Evolutionary conservation across 2,329 filamentous ascomycete genomes (phyloP), one percentile per base, ranked within the genome.

Genomic region (Fusarium sp.): DNA sequence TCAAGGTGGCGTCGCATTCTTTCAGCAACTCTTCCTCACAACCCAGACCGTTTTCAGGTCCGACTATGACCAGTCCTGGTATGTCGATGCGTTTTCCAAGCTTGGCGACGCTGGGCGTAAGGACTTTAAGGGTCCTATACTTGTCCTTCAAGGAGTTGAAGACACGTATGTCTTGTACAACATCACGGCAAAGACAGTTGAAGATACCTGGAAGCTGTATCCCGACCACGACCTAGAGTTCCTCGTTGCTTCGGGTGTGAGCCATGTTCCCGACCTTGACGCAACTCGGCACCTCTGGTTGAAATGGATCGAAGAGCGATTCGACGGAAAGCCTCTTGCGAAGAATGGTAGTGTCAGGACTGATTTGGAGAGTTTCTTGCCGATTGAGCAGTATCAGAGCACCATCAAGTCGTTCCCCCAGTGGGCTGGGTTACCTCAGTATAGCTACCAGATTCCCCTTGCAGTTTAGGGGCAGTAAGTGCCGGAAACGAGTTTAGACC

Each of bases 71-170:
- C 30, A 67, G 20, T 37, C 64, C 1, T 67, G 54, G 60, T 70
- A 67, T 34, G 60, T 50, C 1, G 34, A 50, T 3, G 67, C 67
- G 1, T 70, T 72, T 52, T 50, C 50, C 6, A 48, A 59, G 16
- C 35, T 70, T 6, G 64, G 50, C n/a, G 48, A 70, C 5, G 79
- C 76, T 10, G 82, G 83, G 2, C 70, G 78, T 1, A 78, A 74
- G 32, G 68, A 75, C 3, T 80, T 84, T 48, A 72, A 73, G 16
- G 83, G 82, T 0, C 83, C 82, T 1, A 56, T 85, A 59, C 73
- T 85, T 1, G 81, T 85, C 2, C 16, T 84, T 0, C 82, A 83
- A 63, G 83, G 82, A 10, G 76, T 76, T 1, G 65, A 62, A 6
- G 80, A 82, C 30, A 6, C 50, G 2, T 76, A 74, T n/a, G 59